A percentile compares a stretch with the other conserved stretches of the same genome.
Conservation (phyloP, 805 yeast species). For the Zygosaccharomyces pseudorouxii region DNA sequence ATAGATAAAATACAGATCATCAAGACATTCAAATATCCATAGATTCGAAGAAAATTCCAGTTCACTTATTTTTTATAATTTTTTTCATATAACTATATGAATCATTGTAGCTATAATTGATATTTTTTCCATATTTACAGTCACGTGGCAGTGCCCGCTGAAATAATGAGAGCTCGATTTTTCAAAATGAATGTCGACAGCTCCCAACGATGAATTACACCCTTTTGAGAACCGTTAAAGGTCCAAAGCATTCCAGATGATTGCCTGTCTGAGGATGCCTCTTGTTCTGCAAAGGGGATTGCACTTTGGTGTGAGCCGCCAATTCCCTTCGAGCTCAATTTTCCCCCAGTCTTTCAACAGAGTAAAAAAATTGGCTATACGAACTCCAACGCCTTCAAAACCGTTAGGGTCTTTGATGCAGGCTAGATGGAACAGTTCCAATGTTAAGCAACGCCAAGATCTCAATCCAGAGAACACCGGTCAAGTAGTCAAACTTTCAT, state of each 20-base stretch:
- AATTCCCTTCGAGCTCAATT: neutral
- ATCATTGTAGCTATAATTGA: neutral
- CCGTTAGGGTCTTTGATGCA: neutral
- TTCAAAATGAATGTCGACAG: neutral
- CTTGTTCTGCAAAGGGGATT: neutral
- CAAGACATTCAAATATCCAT: neutral
- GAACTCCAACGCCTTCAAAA: neutral
- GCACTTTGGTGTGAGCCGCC: neutral
- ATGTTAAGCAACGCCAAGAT: neutral
- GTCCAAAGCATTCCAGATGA: neutral
- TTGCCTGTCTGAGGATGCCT: neutral
- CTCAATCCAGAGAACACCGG: neutral
- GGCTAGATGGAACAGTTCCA: neutral
- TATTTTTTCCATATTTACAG: neutral
- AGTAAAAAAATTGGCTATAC: neutral
- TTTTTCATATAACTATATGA: neutral
- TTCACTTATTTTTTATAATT: neutral
- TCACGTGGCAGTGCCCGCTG: neutral
- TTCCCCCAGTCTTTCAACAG: neutral
- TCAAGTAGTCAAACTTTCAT: conserved; percentile 21
- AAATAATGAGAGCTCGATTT: neutral
- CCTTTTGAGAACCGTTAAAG: neutral
- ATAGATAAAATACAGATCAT: neutral
- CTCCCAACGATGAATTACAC: neutral
- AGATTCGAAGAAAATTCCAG: neutral